Evolutionary conservation across 1,284 basidiomycete genomes (phyloP), one percentile per base, ranked within the genome.

Genomic region (Chalciporus piperatoides): DNA sequence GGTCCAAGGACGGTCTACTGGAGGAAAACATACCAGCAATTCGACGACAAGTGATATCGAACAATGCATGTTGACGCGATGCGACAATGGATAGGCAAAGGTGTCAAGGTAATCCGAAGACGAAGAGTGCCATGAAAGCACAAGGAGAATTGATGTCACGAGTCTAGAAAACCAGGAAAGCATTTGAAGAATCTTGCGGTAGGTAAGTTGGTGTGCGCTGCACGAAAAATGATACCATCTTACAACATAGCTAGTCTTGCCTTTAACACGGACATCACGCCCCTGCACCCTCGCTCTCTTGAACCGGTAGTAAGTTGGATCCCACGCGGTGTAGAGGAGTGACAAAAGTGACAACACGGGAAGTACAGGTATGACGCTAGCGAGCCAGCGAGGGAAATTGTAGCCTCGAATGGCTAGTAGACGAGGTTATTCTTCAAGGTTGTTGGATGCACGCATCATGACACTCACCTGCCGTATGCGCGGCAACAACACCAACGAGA

Each of bases 291-390:
- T 74, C 9, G 83, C 81, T 55, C 71, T 75, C 54, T 76, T 75
- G 45, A 79, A 70, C 2, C 76, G 72, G 6, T 76, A 70, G 60
- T 87, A 90, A 14, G 84, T 86, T 6, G 86, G 88, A 60, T 91
- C 81, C 88, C 88, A 91, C 2, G 76, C 79, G 0, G 79, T 80
- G 80, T 87, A 90, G 10, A 83, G 58, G 21, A 89, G 59, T 12
- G 86, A 87, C 21, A 78, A 7, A 2, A 82, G 42, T 19, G 69
- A 67, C 12, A 86, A 21, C 9, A 72, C n/a, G 1, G 83, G 82
- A 40, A 84, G 65, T 2, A 53, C 23, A 9, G 63, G 63, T 4
- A 59, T 38, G 15, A 54, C 39, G 10, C 40, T 41, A 3, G 54
- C 33, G 15, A 64, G 50, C 8, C 32, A 41, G 40, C 8, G 53